Evolutionary conservation across 371 early-diverging fungal species (phyloP), one percentile per base, ranked within the genome.

Genomic region (Haplosporangium sp.): DNA sequence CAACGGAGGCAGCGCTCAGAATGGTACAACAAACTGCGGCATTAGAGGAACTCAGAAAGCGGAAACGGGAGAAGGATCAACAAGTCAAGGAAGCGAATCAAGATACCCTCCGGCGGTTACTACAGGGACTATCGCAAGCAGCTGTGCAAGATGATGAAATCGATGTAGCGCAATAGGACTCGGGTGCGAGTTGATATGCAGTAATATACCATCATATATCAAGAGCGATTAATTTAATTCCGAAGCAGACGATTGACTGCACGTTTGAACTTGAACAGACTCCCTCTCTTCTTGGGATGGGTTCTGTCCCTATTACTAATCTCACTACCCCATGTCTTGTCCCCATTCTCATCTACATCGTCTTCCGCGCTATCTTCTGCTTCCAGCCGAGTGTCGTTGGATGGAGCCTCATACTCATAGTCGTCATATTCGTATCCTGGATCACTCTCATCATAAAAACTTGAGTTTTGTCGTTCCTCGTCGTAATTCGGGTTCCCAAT

Each of bases 221-320:
- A 7, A 53, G 9, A 50, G 23, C 37, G 50, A 6, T 9, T 2
- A 58, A 29, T 47, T 48, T 50, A 68, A 42, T 68, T 74, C n/a
- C 74, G 74, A 18, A 74, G 59, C 41, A 74, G 74, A n/a, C 74
- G 74, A 40, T 74, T 74, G 68, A 74, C 74, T 14, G 74, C 74
- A 13, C 64, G 63, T 61, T 74, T 74, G 61, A 74, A 68, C 54
- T 74, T 74, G 56, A 74, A 74, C 41, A 74, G 64, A 43, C 74
- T 68, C 3, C 74, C 74, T 2, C 58, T 58, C 21, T 68, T 74
- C 73, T 73, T 73, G 16, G 43, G 55, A 14, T 37, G 29, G 21
- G 16, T 21, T 1, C 48, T 59, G 8, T 42, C 57, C 21, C 55
- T 47, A 5, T 58, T 51, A 36, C 46, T 58, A 21, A 69, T 68